Evolutionary conservation across 225 moss, liverwort and hornwort genomes (phyloP), one percentile per base, ranked within the genome.

Genomic region (Pleurozium schreberi): DNA sequence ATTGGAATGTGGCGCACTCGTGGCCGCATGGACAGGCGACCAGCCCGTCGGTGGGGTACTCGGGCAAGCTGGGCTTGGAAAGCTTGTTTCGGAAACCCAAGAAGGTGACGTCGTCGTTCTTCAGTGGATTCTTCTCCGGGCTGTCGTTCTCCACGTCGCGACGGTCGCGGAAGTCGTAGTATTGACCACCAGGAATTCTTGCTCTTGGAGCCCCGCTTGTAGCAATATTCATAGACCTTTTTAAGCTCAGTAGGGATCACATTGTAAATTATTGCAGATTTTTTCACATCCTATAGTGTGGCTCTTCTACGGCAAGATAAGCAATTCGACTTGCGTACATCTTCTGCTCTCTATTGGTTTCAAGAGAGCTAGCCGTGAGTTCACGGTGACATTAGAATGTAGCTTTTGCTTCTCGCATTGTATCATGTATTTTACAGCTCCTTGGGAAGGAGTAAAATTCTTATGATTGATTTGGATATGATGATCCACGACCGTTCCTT

Each of bases 31-130:
- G 17, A 30, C 59, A 71, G 31, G 30, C 59, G 11, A 31, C 33
- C 45, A 85, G 73, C 33, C 58, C 58, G 16, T 68, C 84, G 14
- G 65, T 83, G 26, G n/a, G 14, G 16, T 59, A 12, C 12, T 91
- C 92, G 4, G 79, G 85, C 21, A 90, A 84, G 36, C 43, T 85
- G 22, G 42, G 38, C 7, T 73, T 92, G 12, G 93, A 90, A 5
- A 63, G 14, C 31, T 16, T 92, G 49, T 85, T 93, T 40, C 93
- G 92, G 15, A 92, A 89, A 76, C 87, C 90, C 14, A 90, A 80
- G 78, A 93, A 89, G 60, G 30, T 63, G 28, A 88, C 61, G 49
- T 84, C 61, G 22, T 90, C 61, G 22, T 90, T 93, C 63, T 68
- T 93, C 62, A 88, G n/a, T 30, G 84, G 80, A 11, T 62, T 92